A percentile compares a stretch with the other conserved stretches of the same genome.
Evolutionary conservation across 176 grass and related monocot genomes (phyloP).

Genomic region (Dactylis glomerata): DNA sequence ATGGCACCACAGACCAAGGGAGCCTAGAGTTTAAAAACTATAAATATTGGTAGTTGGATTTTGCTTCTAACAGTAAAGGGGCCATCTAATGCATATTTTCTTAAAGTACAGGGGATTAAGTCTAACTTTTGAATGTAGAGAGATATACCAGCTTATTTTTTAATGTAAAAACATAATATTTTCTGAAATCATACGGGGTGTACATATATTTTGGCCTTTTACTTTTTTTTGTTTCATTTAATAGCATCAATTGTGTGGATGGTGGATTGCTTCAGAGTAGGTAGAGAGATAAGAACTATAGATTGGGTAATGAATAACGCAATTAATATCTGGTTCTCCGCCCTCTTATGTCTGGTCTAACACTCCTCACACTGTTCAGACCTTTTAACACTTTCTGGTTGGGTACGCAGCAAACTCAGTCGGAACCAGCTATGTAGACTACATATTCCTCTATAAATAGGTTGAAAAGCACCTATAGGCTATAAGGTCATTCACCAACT

Average conservation of each 20-base stretch:
- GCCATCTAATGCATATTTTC: neutral
- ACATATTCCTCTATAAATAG: neutral
- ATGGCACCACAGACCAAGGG: neutral
- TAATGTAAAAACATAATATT: neutral
- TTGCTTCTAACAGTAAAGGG: neutral
- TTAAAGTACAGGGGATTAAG: neutral
- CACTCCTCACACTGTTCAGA: neutral
- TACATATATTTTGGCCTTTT: neutral
- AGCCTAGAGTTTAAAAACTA: neutral
- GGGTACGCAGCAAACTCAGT: neutral
- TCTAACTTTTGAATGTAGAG: conserved; percentile 4
- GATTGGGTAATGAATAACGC: neutral
- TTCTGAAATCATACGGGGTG: neutral
- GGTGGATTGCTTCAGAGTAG: conserved; percentile 12
- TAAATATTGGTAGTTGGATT: neutral
- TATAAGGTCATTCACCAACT: neutral
- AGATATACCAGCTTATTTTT: neutral
- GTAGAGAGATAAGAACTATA: neutral
- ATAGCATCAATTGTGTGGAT: neutral
- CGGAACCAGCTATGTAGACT: neutral
- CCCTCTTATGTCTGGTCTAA: neutral
- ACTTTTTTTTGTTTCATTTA: neutral
- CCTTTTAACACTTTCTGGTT: neutral
- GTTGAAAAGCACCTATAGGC: neutral
- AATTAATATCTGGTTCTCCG: neutral